Evolutionary conservation across 108 stramenopile genomes (phyloP), one percentile per base, ranked within the genome.

Genomic region (Epithemia pelagica): DNA sequence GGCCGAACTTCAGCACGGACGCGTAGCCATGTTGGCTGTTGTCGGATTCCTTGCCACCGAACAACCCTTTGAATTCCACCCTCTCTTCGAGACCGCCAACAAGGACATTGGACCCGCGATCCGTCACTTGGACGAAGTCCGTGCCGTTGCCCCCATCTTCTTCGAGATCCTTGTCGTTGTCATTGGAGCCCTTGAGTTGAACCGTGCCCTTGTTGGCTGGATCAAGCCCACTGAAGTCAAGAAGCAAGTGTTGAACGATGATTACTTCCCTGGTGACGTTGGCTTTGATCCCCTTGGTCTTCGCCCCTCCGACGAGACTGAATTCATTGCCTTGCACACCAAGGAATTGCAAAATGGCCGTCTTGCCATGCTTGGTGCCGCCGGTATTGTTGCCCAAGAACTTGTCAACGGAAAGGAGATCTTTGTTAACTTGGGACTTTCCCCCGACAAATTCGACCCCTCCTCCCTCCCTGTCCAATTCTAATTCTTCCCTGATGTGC

Each of bases 311-410:
- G 81, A 86, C 55, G 67, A 81, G n/a, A 80, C 76, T 37, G 90
- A 77, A 37, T 77, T 87, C 33, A 28, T 68, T 54, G 33, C 57
- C 57, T 84, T 95, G 84, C 82, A 82, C 27, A 92, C 88, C 55
- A 92, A 92, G 86, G 92, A 94, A 75, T 65, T 95, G 51, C 89
- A 95, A 77, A 81, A 94, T 83, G 91, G 94, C 71, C 86, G 94
- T 30, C 78, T 95, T 58, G 94, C 90, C 26, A 95, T 95, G 94
- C 77, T 92, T 54, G 94, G 86, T 23, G 74, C 90, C 55, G 78
- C 88, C 28, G 94, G 94, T 28, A 86, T 95, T 73, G 57, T 89
- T 33, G 90, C 91, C 21, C 91, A 92, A 74, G 86, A 92, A 73
- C 77, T 89, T 28, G 73, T 79, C 8, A 78, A 87, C 65, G 87